Base-by-base conservation (phyloP, 352 stramenopile genomes). In the Phytophthora fragariaefolia region DNA sequence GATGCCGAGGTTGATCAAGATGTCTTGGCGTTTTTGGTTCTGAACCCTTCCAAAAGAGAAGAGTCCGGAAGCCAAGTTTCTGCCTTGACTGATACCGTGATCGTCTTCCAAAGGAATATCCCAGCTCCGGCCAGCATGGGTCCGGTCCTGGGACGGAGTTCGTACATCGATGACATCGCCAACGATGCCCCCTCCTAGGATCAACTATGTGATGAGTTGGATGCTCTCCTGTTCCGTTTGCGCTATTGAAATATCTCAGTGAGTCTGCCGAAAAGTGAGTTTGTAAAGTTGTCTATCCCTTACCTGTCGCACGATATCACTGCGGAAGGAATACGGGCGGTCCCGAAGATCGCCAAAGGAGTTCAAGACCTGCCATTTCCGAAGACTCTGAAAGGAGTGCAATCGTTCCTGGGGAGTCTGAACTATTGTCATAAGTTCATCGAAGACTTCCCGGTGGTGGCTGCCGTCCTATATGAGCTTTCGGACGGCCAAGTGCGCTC, bases 101-200 rank as follows among this genome's bases (percentile, higher is more conserved):
- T 42, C 1, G 54, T 61, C 3, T 52, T 61, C 20, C 9, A 43
- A 15, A 8, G 26, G 2, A 48, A 48, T 3, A 51, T 61, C 3
- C 54, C 54, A 2, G 26, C 54, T 5, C 24, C 53, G 9, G 12
- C 24, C 1, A 23, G 34, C 1, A 61, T 52, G 54, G 42, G 42
- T 6, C 42, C 40, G 1, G 54, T 46, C 9, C 42, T 61, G 3
- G 54, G 54, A 10, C 24, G 54, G 9, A 61, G 26, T 20, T 61
- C 54, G 0, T 61, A 61, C 26, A 51, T 53, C 2, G 54, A 61
- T 22, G 38, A 61, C 15, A 61, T 61, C 23, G 24, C 42, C 2
- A 40, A 61, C 18, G 40, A 42, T n/a, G 54, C 40, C 3, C 0
- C 1, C 2, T 36, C 54, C 5, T 61, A 42, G 32, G 32, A 53